A percentile compares a stretch with the other conserved stretches of the same genome.
These are phyloP conservation scores for Xylariaceae sp. DNA, from an alignment of 2,329 filamentous ascomycete species.

Conservation along the genomic window DNA sequence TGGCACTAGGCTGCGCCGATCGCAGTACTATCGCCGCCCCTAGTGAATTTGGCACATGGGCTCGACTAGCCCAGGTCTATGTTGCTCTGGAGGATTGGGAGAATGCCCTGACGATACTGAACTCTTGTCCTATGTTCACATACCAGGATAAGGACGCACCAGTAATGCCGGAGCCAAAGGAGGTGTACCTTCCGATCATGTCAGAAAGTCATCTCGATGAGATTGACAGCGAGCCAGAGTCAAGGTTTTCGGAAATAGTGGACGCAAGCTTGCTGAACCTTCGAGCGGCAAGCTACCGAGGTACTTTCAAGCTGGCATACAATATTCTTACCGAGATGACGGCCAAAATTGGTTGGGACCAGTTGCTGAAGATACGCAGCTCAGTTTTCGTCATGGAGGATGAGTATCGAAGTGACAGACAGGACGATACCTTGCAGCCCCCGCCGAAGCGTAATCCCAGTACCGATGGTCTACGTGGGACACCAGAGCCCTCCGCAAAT, in stretches of 20 bases:
- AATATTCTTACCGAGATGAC: conserved; percentile 94
- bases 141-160: conserved; percentile 98
- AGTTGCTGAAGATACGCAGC: conserved; percentile 90
- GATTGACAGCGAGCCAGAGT: conserved; percentile 89
- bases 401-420: conserved; percentile 91
- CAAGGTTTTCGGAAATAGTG: conserved; percentile 81
- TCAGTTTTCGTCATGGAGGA: conserved; percentile 99
- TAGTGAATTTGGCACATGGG: conserved; percentile 97
- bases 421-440: conserved; percentile 59
- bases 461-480: conserved; percentile 77
- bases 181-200: conserved; percentile 85
- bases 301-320: conserved; percentile 95
- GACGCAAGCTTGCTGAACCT: conserved; percentile 86
- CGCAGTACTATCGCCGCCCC: conserved; percentile 93
- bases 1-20: conserved; percentile 93
- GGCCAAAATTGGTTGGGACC: conserved; percentile 96
- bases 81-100: conserved; percentile 96
- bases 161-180: conserved; percentile 89
- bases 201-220: conserved; percentile 92
- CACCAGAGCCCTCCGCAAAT: conserved; percentile 65
- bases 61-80: conserved; percentile 90
- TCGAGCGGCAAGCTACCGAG: conserved; percentile 87
- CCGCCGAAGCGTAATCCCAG: conserved; percentile 74
- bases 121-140: conserved; percentile 99
- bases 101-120: conserved; percentile 89